Percentiles rank a stretch among this genome's conserved stretches.
These are phyloP conservation scores for Botrytis tulipae DNA, from an alignment of 2,329 filamentous ascomycete genomes.

Conservation along the genomic window DNA sequence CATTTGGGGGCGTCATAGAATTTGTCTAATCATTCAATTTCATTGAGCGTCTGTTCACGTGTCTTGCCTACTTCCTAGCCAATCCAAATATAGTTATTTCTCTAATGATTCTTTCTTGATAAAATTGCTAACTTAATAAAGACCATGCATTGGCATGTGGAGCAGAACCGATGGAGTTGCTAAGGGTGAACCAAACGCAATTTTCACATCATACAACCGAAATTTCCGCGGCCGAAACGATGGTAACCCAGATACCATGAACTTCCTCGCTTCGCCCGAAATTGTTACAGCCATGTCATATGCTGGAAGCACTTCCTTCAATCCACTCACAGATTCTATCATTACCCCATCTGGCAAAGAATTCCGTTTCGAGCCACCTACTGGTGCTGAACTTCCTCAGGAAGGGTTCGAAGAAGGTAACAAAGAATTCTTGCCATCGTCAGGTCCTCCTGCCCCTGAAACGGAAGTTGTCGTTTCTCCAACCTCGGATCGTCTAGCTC, in stretches of 20 bases:
- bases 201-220: constrained; percentile 96
- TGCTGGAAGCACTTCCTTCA: constrained; percentile 89
- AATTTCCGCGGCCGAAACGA: constrained; percentile 98
- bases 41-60: background rate
- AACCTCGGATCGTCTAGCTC: constrained; percentile 82
- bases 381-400: constrained; percentile 62
- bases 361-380: constrained; percentile 83
- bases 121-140: background rate
- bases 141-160: constrained; percentile 85
- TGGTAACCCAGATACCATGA: constrained; percentile 95
- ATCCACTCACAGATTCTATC: constrained; percentile 86
- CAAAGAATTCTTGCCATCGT: constrained; percentile 68
- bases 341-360: constrained; percentile 73
- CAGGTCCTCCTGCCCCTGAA: constrained; percentile 67
- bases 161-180: constrained; percentile 79
- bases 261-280: constrained; percentile 95
- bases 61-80: background rate
- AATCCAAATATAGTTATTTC: background rate
- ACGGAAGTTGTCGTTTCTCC: constrained; percentile 77
- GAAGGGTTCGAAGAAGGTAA: constrained; percentile 75
- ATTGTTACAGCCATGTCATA: constrained; percentile 96
- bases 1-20: background rate
- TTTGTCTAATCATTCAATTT: background rate
- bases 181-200: constrained; percentile 89
- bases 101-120: background rate